Base-by-base conservation (phyloP, 805 yeast genomes). In the Candida mattraensis region DNA sequence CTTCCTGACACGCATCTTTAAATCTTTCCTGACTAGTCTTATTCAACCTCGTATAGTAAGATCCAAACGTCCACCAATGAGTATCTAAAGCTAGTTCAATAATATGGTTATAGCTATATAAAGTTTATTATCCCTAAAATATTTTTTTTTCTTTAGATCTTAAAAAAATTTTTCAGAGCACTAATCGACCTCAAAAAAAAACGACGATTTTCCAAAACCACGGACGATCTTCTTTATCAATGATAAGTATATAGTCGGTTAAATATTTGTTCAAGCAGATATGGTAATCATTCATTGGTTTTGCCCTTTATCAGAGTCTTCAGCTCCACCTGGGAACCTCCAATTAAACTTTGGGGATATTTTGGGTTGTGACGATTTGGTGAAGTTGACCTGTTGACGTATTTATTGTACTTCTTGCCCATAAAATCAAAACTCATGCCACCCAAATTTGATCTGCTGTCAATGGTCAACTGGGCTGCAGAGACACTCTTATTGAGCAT, bases 1-100 rank as follows among this genome's bases (percentile, higher is more conserved):
- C 62, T 72, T 60, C 54, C 58, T 60, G 17, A 60, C 63, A 58
- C 64, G 60, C 64, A 61, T 58, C 7, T 18, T 30, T 5, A 11
- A 25, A 8, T 12, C 7, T n/a, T n/a, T n/a, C n/a, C n/a, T n/a
- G n/a, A n/a, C n/a, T n/a, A n/a, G n/a, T n/a, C n/a, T n/a, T n/a
- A n/a, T n/a, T n/a, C n/a, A n/a, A n/a, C n/a, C n/a, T n/a, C n/a
- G n/a, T n/a, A n/a, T n/a, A n/a, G n/a, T n/a, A n/a, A n/a, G n/a
- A n/a, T n/a, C n/a, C n/a, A n/a, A n/a, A n/a, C n/a, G n/a, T n/a
- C n/a, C n/a, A n/a, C n/a, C n/a, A n/a, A n/a, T n/a, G n/a, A n/a
- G n/a, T n/a, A n/a, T n/a, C n/a, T n/a, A n/a, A n/a, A n/a, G n/a
- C n/a, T n/a, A n/a, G n/a, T n/a, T 20, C 7, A 7, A 20, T 20